Conservation (phyloP, 192 early-diverging fungal genomes). For the Backusella luteola region DNA sequence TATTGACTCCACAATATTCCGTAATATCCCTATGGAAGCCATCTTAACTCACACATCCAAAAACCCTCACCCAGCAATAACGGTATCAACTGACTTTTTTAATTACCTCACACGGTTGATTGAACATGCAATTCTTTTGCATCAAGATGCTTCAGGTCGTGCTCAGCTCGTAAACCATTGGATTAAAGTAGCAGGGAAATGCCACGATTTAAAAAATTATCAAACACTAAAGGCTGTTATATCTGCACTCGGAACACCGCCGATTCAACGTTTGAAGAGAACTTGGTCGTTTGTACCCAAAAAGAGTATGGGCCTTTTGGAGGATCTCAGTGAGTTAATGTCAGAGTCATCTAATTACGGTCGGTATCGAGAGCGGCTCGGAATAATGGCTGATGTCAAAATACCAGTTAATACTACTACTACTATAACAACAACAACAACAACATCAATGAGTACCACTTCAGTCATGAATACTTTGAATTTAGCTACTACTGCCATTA, state of each 20-base stretch:
- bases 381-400: background rate
- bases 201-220: constrained; percentile 58
- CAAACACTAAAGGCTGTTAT: constrained; percentile 67
- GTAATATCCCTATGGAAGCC: constrained; percentile 53
- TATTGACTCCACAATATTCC: constrained; percentile 71
- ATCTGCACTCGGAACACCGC: constrained; percentile 62
- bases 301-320: constrained; percentile 52
- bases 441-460: background rate
- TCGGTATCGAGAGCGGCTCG: constrained; percentile 53
- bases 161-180: constrained; percentile 60
- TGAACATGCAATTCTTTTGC: constrained; percentile 63
- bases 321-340: constrained; percentile 54
- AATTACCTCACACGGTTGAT: constrained; percentile 71
- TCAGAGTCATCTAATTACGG: constrained; percentile 67
- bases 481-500: background rate
- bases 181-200: constrained; percentile 61
- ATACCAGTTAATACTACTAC: background rate
- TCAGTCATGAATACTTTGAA: background rate
- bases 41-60: constrained; percentile 60
- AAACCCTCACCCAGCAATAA: constrained; percentile 53
- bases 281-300: constrained; percentile 69
- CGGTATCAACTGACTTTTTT: constrained; percentile 68
- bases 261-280: constrained; percentile 62
- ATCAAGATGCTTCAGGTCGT: constrained; percentile 49
- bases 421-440: background rate